Conservation (phyloP, 768 basidiomycete species). For the Collybia nuda region DNA sequence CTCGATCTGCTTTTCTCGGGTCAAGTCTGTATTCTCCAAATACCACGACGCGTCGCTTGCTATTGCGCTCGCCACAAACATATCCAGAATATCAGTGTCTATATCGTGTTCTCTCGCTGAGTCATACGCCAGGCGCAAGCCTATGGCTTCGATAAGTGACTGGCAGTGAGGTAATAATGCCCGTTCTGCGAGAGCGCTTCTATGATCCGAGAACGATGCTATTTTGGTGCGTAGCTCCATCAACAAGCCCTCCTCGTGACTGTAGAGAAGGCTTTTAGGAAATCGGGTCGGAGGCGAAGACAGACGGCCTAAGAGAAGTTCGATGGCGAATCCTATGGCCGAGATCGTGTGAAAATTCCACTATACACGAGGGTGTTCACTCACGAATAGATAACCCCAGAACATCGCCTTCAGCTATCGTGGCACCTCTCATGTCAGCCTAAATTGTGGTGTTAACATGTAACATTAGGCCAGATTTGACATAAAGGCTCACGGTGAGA, state of each 20-base stretch:
- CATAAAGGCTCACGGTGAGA: conserved; percentile 25
- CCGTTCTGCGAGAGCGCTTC: conserved; percentile 28
- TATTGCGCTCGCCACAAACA: conserved; percentile 37
- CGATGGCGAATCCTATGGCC: conserved; percentile 26
- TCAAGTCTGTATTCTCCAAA: conserved; percentile 13
- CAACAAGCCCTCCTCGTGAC: conserved; percentile 17
- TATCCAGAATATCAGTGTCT: conserved; percentile 26
- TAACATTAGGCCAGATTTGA: not conserved
- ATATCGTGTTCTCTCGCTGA: conserved; percentile 30
- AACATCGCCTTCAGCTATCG: conserved; percentile 47
- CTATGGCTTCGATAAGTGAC: conserved; percentile 38
- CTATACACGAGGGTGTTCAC: conserved; percentile 5
- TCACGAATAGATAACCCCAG: conserved; percentile 38
- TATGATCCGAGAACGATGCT: conserved; percentile 19
- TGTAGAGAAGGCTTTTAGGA: conserved; percentile 15
- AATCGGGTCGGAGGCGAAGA: conserved; percentile 15
- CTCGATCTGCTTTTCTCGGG: conserved; percentile 26
- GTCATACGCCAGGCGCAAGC: conserved; percentile 45
- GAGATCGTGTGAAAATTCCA: too few species aligned
- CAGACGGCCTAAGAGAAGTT: conserved; percentile 21
- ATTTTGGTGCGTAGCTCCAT: conserved; percentile 17
- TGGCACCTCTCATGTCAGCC: conserved; percentile 34
- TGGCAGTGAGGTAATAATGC: conserved; percentile 41
- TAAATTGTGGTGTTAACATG: conserved; percentile 13
- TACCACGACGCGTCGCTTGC: conserved; percentile 40